Base-by-base conservation (phyloP, 2,329 filamentous ascomycete genomes). In the Trichoderma hamatum region DNA sequence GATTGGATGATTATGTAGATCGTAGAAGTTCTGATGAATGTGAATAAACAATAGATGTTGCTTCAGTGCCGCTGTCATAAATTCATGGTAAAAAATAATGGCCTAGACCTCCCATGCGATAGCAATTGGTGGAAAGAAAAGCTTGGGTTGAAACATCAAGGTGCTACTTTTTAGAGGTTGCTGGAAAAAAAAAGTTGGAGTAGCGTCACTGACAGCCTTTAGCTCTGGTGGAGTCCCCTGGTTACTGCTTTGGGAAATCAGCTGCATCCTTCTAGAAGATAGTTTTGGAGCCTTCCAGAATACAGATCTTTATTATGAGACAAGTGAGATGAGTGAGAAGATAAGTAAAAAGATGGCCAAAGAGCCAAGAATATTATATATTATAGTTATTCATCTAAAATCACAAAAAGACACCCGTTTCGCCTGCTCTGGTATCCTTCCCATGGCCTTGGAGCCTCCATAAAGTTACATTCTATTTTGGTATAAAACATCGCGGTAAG, bases 151-250 rank as follows among this genome's bases (percentile, higher is more conserved):
- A 36, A 13, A 32, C 30, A 56, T 21, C 28, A 7, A 30, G 14
- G 19, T 49, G 10, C 46, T 13, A 3, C 24, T 49, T 24, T 49
- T 49, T n/a, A 9, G n/a, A 14, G 21, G 9, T 49, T 4, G 5
- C 16, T 28, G 19, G 21, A 59, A 51, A 69, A 68, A 62, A 69
- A 59, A 65, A 16, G n/a, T 55, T 58, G 21, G 28, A 55, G 58
- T 68, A 61, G 66, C 30, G 66, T 68, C 66, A 68, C 66, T 68
- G 39, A 54, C 46, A 9, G 55, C 26, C 46, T 26, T 34, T 55
- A 56, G 64, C 64, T 67, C 36, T 46, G n/a, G 62, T 65, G 62
- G 62, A 24, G 51, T 26, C 26, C 51, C 34, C 24, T 49, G 24
- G 49, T 55, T 43, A 30, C 51, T 30, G 11, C n/a, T 32, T 65